Conservation (phyloP, 768 basidiomycete genomes). For the Leccinum barrowsii region DNA sequence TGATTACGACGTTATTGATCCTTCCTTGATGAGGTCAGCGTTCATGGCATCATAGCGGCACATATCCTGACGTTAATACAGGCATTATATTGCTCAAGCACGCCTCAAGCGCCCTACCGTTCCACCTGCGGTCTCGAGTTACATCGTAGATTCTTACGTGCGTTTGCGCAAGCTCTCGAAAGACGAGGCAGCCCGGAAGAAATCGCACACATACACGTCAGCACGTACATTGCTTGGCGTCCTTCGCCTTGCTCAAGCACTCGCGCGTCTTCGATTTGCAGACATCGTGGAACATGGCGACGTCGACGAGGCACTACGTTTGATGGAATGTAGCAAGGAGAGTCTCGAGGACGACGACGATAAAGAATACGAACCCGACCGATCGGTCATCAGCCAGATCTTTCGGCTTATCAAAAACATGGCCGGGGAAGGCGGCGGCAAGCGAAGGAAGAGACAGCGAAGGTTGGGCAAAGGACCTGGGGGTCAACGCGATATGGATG, state of each 20-base stretch:
- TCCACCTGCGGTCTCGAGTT: constrained; percentile 81
- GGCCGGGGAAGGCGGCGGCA: constrained; percentile 45
- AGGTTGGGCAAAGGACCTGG: constrained; percentile 68
- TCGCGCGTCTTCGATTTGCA: constrained; percentile 86
- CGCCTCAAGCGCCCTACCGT: constrained; percentile 88
- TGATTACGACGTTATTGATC: constrained; percentile 80
- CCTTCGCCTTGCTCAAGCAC: constrained; percentile 90
- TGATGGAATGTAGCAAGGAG: constrained; percentile 97
- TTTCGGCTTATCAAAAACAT: constrained; percentile 90
- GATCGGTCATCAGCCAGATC: constrained; percentile 78
- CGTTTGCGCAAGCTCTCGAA: constrained; percentile 90
- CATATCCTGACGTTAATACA: constrained; percentile 28
- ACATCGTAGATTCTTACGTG: constrained; percentile 94
- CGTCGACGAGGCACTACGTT: constrained; percentile 92
- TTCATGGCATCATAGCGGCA: neutral
- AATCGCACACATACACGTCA: constrained; percentile 91
- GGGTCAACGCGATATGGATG: constrained; percentile 65
- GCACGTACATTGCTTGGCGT: constrained; percentile 94
- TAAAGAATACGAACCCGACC: constrained; percentile 66
- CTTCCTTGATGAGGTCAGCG: constrained; percentile 79
- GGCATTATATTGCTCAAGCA: constrained; percentile 93
- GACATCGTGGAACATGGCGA: constrained; percentile 78
- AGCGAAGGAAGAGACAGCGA: constrained; percentile 42
- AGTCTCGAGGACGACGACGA: constrained; percentile 81
- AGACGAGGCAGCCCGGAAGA: constrained; percentile 84